Base-by-base conservation (phyloP, 1,284 basidiomycete species). In the Leccinum variabile region DNA sequence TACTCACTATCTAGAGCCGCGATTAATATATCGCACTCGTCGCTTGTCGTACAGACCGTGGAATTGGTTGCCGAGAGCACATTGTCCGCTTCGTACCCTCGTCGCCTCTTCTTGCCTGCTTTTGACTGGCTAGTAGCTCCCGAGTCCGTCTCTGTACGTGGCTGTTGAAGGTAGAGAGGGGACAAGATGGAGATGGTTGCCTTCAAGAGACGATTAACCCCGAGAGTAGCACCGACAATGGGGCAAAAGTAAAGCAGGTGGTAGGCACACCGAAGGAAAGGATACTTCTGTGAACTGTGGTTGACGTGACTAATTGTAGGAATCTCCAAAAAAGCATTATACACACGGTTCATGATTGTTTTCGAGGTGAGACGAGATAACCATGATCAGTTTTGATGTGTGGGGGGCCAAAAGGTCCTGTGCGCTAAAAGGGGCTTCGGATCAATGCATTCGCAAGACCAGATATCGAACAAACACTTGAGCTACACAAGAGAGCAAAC, bases 71-170 rank as follows among this genome's bases (percentile, higher is more conserved):
- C 72, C 59, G 84, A 87, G 70, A 96, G 87, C 9, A 92, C 77
- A 67, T 91, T 90, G 66, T 94, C 92, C 30, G 88, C 91, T 70
- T 92, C 91, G 58, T 87, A 92, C 6, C 84, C 88, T 37, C 88
- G 82, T 18, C 84, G 82, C 49, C 90, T 81, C 74, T 93, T 95
- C 77, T 90, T 95, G 56, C 86, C 84, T 68, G 87, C 87, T 70
- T 81, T 87, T 8, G 75, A 79, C 60, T 78, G 81, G 39, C 65
- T 68, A 30, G 68, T 65, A 44, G 50, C 37, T 9, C 67, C 67
- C 5, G 54, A 55, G 49, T 54, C 66, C 28, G 65, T 67, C 62
- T 71, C 61, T 68, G 65, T 64, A 14, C 79, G 76, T 2, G 78
- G 67, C 41, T 82, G 78, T 16, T 73, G 70, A 1, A 80, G 73